Conservation (phyloP, 169 alveolate species). For the Plasmodium inui region DNA sequence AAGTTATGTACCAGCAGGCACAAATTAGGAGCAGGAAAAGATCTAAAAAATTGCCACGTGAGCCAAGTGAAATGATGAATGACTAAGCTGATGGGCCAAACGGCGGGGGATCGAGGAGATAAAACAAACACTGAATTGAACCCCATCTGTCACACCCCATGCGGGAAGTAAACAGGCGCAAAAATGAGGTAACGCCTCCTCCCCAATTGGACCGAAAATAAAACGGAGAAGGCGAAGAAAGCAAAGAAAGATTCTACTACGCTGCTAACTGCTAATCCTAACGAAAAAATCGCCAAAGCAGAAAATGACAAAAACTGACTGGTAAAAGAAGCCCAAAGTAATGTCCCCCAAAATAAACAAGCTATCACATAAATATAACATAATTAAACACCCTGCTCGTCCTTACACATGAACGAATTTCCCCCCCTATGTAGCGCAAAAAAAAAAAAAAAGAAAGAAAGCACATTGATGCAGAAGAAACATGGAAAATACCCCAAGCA, state of each 20-base stretch:
- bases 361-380: neutral
- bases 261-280: neutral
- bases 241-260: neutral
- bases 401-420: neutral
- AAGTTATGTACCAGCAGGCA: neutral
- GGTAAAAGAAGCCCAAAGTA: neutral
- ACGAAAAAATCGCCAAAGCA: neutral
- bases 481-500: conserved; percentile 7
- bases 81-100: neutral
- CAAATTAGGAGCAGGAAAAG: neutral
- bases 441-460: neutral
- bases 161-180: neutral
- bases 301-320: neutral
- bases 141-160: neutral
- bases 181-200: neutral
- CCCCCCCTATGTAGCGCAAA: neutral
- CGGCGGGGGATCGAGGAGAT: neutral
- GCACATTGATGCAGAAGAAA: neutral
- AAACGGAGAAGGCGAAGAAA: neutral
- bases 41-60: neutral
- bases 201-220: neutral
- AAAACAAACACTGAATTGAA: neutral
- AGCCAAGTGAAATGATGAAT: neutral
- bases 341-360: neutral
- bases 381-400: neutral